Evolutionary conservation across 129 eudicot species (phyloP).

Genomic region (Saussurea involucrata): DNA sequence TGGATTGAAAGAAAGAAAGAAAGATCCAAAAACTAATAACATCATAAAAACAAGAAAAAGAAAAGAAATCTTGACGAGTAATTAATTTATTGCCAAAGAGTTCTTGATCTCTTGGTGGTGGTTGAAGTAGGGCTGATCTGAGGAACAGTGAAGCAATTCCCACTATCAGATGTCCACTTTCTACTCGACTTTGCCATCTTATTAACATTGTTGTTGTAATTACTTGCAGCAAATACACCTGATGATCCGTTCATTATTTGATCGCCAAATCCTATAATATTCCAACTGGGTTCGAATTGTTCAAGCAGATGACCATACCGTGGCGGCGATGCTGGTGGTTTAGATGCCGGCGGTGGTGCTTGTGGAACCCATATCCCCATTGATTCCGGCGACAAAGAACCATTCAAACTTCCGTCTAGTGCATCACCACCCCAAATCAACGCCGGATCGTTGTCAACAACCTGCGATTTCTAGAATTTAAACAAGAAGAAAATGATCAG

Average conservation of each 20-base stretch:
- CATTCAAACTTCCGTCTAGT: constrained; percentile 26
- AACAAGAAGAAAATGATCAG: background rate
- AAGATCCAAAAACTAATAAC: constrained; percentile 1
- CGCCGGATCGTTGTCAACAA: constrained; percentile 33
- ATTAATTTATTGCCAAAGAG: constrained; percentile 31
- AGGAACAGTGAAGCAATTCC: constrained; percentile 68
- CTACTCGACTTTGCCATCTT: constrained; percentile 35
- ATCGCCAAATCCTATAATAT: constrained; percentile 35
- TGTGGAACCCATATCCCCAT: constrained; percentile 73
- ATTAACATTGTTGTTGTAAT: background rate
- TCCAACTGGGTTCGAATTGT: constrained; percentile 19
- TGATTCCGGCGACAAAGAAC: constrained; percentile 31
- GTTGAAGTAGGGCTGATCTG: constrained; percentile 44
- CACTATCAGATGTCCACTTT: constrained; percentile 33
- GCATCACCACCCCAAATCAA: constrained; percentile 62
- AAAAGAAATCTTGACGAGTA: background rate
- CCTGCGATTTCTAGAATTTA: constrained; percentile 20
- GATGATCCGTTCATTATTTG: constrained; percentile 26
- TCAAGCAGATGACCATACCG: constrained; percentile 1
- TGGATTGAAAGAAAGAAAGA: constrained; percentile 10
- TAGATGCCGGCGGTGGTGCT: constrained; percentile 30
- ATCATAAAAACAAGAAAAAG: constrained; percentile 5
- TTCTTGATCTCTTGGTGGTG: constrained; percentile 44
- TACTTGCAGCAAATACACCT: background rate
- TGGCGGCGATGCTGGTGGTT: background rate